A percentile compares a stretch with the other conserved stretches of the same genome.
Evolutionary conservation across 352 stramenopile genomes (phyloP).

Genomic region (Blastocystis sp.): DNA sequence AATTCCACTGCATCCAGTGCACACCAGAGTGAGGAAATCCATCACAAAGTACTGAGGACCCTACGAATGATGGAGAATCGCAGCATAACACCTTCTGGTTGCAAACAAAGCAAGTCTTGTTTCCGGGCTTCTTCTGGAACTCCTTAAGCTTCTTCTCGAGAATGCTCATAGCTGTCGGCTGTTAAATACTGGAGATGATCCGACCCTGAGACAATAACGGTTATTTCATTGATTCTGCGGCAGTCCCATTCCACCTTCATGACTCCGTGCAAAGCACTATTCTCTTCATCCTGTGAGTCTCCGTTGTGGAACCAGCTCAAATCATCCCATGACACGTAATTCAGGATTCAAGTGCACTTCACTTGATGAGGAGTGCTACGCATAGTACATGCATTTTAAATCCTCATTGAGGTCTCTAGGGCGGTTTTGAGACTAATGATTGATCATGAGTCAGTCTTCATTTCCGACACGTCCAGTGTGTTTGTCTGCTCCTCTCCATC

Average conservation of each 20-base stretch:
- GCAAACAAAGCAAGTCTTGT: slow-evolving; percentile 62
- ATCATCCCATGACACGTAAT: too few relatives aligned
- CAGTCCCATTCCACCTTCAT: neutral
- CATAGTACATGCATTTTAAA: too few relatives aligned
- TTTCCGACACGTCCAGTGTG: too few relatives aligned
- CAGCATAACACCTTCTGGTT: slow-evolving; percentile 28
- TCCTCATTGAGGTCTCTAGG: too few relatives aligned
- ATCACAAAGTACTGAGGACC: slow-evolving; percentile 66
- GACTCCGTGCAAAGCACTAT: too few relatives aligned
- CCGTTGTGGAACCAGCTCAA: too few relatives aligned
- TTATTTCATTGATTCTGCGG: slow-evolving; percentile 11
- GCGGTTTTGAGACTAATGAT: too few relatives aligned
- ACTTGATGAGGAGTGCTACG: too few relatives aligned
- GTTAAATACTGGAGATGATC: neutral
- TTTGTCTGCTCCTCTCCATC: too few relatives aligned
- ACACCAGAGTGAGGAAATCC: slow-evolving; percentile 65
- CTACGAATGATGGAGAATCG: neutral
- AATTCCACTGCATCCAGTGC: slow-evolving; percentile 54
- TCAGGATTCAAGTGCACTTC: too few relatives aligned
- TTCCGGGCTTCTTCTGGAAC: slow-evolving; percentile 65
- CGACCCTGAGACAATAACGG: neutral
- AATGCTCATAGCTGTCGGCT: neutral
- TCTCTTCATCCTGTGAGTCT: too few relatives aligned
- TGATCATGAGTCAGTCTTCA: too few relatives aligned
- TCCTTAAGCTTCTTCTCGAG: slow-evolving; percentile 58